These are phyloP conservation scores for Saccharomycopsis fodiens DNA, from an alignment of 805 yeast genomes.

Conservation along the genomic window DNA sequence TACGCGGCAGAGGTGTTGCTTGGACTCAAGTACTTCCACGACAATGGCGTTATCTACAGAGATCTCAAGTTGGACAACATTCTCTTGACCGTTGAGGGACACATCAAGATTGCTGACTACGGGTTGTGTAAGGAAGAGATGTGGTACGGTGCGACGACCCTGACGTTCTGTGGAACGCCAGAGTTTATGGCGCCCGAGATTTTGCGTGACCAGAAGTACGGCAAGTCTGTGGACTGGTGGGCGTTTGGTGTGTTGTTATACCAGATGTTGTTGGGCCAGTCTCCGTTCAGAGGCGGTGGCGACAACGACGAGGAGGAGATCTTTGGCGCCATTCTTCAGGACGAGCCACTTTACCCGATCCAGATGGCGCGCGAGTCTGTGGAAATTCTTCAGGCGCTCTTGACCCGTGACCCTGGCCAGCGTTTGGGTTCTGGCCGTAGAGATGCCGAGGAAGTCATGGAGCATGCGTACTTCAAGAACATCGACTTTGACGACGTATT, in stretches of 20 bases:
- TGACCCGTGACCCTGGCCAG: conserved; percentile 78
- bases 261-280: conserved; percentile 93
- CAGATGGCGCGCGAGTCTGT: conserved; percentile 97
- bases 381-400: conserved; percentile 80
- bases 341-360: conserved; percentile 94
- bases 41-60: conserved; percentile 91
- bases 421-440: conserved; percentile 81
- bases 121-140: conserved; percentile 94
- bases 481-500: conserved; percentile 85
- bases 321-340: conserved; percentile 91
- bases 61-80: conserved; percentile 95
- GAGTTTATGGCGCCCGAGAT: conserved; percentile 99
- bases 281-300: conserved; percentile 79
- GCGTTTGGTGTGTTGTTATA: conserved; percentile 95
- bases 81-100: conserved; percentile 81
- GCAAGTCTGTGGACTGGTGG: conserved; percentile 99
- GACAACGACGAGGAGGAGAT: conserved; percentile 89
- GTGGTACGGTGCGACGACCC: conserved; percentile 80
- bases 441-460: conserved; percentile 93
- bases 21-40: conserved; percentile 90
- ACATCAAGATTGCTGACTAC: conserved; percentile 93
- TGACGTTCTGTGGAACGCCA: conserved; percentile 98
- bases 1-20: conserved; percentile 94
- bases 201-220: conserved; percentile 84
- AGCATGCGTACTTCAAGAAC: conserved; percentile 86